Evolutionary conservation across 345 rosid species (phyloP).

Genomic region (Isatis tinctoria): DNA sequence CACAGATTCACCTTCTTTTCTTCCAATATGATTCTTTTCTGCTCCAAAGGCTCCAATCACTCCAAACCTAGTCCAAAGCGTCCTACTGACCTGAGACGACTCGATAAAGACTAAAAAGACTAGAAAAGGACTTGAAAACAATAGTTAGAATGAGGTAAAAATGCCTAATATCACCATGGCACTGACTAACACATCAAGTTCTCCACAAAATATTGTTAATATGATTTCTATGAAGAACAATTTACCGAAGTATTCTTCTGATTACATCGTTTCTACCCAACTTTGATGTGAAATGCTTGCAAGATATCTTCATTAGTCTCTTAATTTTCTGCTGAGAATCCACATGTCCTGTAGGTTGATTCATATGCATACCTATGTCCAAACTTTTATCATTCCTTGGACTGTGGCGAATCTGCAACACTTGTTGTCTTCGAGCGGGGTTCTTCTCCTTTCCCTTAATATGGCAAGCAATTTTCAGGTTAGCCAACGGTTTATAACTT

Average conservation of each 20-base stretch:
- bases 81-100: no score
- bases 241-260: not conserved
- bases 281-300: not conserved
- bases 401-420: conserved; percentile 55
- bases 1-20: no score
- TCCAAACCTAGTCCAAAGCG: no score
- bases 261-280: not conserved
- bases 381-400: conserved; percentile 55
- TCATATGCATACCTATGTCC: conserved; percentile 87
- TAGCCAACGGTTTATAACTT: not conserved
- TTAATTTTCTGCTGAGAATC: not conserved
- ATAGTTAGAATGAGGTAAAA: no score
- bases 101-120: no score
- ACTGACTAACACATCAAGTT: conserved; percentile 45
- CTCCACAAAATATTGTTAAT: conserved; percentile 46
- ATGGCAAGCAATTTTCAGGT: not conserved
- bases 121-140: no score
- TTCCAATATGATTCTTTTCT: no score
- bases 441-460: conserved; percentile 15
- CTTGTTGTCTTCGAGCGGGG: conserved; percentile 72
- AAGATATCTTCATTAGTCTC: not conserved
- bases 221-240: conserved; percentile 17
- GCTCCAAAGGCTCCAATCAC: no score
- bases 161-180: no score
- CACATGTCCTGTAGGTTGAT: conserved; percentile 56